A percentile compares a stretch with the other conserved stretches of the same genome.
Evolutionary conservation across 805 yeast genomes (phyloP).

Genomic region (Saturnispora kantuleensis): DNA sequence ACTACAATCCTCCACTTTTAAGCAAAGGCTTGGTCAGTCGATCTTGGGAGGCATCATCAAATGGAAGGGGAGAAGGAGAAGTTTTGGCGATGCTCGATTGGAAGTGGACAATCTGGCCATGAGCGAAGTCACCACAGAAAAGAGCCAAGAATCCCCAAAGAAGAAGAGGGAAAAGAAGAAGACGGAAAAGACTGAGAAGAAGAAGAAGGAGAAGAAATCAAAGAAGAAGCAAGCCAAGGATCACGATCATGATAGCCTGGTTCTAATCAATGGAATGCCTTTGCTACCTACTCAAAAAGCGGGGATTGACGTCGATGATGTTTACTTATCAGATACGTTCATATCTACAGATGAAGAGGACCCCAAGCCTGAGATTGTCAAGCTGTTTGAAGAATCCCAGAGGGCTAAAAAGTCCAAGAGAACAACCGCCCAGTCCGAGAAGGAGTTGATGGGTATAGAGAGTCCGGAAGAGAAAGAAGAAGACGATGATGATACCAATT

Average conservation of each 20-base stretch:
- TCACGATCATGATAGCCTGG: not conserved
- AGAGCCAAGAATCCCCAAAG: not conserved
- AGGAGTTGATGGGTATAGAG: constrained; percentile 20
- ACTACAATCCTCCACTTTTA: constrained; percentile 54
- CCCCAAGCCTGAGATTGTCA: constrained; percentile 9
- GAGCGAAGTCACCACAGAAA: constrained; percentile 3
- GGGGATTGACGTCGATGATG: constrained; percentile 51
- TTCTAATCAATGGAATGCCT: constrained; percentile 5
- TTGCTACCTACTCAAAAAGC: constrained; percentile 70
- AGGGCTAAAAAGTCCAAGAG: constrained; percentile 1
- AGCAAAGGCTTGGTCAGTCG: constrained; percentile 57
- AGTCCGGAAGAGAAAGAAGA: constrained; percentile 14
- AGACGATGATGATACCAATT: constrained; percentile 1
- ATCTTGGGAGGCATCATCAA: constrained; percentile 73
- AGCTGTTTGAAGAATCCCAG: constrained; percentile 15
- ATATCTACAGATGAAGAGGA: constrained; percentile 26
- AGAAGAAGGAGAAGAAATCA: constrained; percentile 2
- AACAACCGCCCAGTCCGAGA: constrained; percentile 11
- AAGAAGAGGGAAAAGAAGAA: not conserved
- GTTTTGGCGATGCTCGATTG: constrained; percentile 65
- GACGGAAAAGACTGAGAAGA: constrained; percentile 1
- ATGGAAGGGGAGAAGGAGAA: constrained; percentile 64
- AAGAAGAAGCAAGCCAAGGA: constrained; percentile 1
- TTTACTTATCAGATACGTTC: constrained; percentile 29
- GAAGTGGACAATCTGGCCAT: constrained; percentile 53